Base-by-base conservation (phyloP, 2,329 filamentous ascomycete genomes). In the Colletotrichum horii region DNA sequence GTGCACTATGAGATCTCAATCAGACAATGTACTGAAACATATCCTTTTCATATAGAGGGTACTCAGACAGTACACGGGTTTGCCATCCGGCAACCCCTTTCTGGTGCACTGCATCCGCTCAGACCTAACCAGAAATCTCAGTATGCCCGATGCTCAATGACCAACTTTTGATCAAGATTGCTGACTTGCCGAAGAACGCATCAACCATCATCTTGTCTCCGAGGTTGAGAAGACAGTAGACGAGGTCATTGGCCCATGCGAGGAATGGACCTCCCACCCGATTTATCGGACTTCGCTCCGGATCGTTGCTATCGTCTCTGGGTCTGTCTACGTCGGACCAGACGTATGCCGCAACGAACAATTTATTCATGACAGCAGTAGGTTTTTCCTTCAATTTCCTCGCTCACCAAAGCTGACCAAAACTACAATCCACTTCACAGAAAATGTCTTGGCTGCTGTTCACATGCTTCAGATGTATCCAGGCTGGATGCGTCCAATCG, bases 271-370 rank as follows among this genome's bases (percentile, higher is more conserved):
- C 0, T 36, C 79, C 0, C 78, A 86, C 30, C 80, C 81, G 15
- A 82, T 86, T 60, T 82, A 85, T 78, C 75, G 79, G 16, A 82
- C 80, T 16, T 75, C 88, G 3, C 80, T 87, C 3, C 83, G 84
- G 34, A 84, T 88, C 26, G 85, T 89, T 5, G 85, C 85, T 68
- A 83, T 83, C 43, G 82, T 87, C 4, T 87, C 85, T 0, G 87
- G 87, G 6, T 80, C 84, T 15, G 80, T 88, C n/a, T 88, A 88
- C 64, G 81, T 88, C 22, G 87, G 87, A 19, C 77, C 84, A 2
- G 84, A 86, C 34, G 80, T 87, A 6, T 86, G 85, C 77, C 85
- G 83, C n/a, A 78, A 82, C 8, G 84, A 85, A 52, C 81, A 83
- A 22, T 88, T 87, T 77, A 78, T 88, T 6, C 81, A 87, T 32